Percentiles rank a stretch among this genome's conserved stretches.
These are phyloP conservation scores for Brachypodium distachyon DNA, from an alignment of 202 grass and related monocot genomes.

Conservation along the genomic window DNA sequence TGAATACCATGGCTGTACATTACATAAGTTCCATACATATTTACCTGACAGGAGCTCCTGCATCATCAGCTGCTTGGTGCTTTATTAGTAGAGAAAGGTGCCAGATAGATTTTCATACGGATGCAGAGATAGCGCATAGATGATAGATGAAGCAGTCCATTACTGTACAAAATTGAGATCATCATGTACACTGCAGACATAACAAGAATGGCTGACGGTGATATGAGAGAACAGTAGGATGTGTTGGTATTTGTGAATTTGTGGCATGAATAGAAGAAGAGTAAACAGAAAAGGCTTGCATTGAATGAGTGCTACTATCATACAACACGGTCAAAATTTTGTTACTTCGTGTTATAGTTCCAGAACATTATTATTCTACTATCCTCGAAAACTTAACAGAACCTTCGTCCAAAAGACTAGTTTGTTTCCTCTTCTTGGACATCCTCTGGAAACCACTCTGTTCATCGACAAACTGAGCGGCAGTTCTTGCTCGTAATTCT, in stretches of 20 bases:
- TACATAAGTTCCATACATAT: not conserved
- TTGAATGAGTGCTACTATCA: not conserved
- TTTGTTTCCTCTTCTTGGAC: slow-evolving; percentile 77
- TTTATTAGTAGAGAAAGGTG: not conserved
- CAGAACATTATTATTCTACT: slow-evolving; percentile 41
- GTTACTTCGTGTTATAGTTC: not conserved
- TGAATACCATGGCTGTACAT: not conserved
- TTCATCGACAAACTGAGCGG: slow-evolving; percentile 79
- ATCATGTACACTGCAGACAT: not conserved
- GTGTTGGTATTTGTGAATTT: not conserved
- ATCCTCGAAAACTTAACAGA: slow-evolving; percentile 71
- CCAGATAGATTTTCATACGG: not conserved
- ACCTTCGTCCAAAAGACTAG: slow-evolving; percentile 48
- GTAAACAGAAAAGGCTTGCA: not conserved
- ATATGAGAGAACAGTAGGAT: not conserved
- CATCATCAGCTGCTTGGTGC: not conserved
- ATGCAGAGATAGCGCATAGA: not conserved
- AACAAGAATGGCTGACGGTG: not conserved
- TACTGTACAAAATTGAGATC: not conserved
- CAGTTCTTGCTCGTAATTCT: slow-evolving; percentile 71
- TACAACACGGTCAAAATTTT: slow-evolving; percentile 19
- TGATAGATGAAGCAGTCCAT: not conserved
- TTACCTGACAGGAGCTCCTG: not conserved
- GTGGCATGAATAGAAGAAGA: not conserved
- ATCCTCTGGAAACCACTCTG: slow-evolving; percentile 53